A percentile compares a stretch with the other conserved stretches of the same genome.
These are phyloP conservation scores for Aphanomyces invadans DNA, from an alignment of 352 stramenopile genomes.

Conservation along the genomic window DNA sequence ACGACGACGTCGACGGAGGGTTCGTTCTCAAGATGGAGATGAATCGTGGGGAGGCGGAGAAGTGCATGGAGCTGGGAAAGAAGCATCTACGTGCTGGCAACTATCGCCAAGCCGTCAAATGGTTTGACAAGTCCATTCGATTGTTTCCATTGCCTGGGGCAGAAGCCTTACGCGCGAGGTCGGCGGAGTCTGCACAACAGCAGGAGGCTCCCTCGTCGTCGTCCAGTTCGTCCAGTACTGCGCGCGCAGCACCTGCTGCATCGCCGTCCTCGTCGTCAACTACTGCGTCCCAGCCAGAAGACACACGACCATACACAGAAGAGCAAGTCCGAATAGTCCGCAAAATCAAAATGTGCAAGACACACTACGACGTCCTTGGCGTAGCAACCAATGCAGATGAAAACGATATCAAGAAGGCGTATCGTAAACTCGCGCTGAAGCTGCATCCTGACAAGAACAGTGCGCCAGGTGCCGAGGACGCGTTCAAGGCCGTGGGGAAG, in stretches of 20 bases:
- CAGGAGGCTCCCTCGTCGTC: constrained; percentile 7
- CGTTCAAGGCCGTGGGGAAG: constrained; percentile 94
- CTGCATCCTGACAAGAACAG: constrained; percentile 94
- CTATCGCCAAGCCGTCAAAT: constrained; percentile 85
- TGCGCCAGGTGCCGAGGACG: constrained; percentile 92
- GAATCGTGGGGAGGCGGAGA: constrained; percentile 89
- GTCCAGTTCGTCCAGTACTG: background rate
- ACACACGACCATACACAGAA: constrained; percentile 42
- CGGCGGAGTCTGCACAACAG: constrained; percentile 32
- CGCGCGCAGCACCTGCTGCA: constrained; percentile 18
- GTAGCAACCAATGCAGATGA: constrained; percentile 66
- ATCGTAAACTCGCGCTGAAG: constrained; percentile 86
- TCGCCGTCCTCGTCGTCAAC: constrained; percentile 29
- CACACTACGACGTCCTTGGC: constrained; percentile 82
- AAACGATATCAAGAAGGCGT: constrained; percentile 87
- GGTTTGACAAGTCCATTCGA: constrained; percentile 87
- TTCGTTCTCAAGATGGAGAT: constrained; percentile 70
- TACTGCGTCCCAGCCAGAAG: constrained; percentile 12
- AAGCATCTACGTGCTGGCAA: constrained; percentile 78
- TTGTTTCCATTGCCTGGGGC: constrained; percentile 84
- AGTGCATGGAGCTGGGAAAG: constrained; percentile 86
- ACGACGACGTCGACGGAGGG: background rate
- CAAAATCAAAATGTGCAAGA: constrained; percentile 83
- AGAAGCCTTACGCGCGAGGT: constrained; percentile 67
- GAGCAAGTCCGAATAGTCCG: constrained; percentile 80